Evolutionary conservation across 2,329 filamentous ascomycete species (phyloP).

Genomic region (Phialophora chinensis): DNA sequence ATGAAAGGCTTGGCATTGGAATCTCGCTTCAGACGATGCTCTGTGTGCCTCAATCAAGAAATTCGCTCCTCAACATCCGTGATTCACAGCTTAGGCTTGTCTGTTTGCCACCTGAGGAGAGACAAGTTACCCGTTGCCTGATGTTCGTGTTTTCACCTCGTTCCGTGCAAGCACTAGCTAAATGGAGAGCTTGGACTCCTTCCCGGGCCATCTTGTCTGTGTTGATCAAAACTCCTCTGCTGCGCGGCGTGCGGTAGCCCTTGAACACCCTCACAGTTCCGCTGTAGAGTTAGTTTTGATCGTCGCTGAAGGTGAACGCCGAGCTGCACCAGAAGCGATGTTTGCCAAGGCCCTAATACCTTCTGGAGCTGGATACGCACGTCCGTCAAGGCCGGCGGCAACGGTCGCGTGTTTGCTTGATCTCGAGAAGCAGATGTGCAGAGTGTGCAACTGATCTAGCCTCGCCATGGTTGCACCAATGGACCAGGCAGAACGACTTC

Average conservation of each 20-base stretch:
- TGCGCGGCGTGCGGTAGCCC: not conserved
- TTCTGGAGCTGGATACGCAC: not conserved
- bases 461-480: not conserved
- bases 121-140: not conserved
- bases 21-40: slow-evolving; percentile 4
- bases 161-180: not conserved
- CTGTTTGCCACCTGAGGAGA: not conserved
- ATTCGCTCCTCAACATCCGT: slow-evolving; percentile 9
- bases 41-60: slow-evolving; percentile 4
- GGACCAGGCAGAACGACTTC: not conserved
- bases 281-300: not conserved
- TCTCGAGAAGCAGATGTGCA: not conserved
- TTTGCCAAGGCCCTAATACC: not conserved
- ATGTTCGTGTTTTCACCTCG: not conserved
- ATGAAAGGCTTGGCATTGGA: slow-evolving; percentile 3
- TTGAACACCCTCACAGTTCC: not conserved
- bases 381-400: not conserved
- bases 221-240: not conserved
- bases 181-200: not conserved
- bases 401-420: not conserved
- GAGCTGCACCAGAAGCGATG: not conserved
- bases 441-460: not conserved
- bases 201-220: not conserved
- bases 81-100: not conserved
- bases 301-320: not conserved